Base-by-base conservation (phyloP, 2,329 filamentous ascomycete species). In the Elsinoe ampelina region DNA sequence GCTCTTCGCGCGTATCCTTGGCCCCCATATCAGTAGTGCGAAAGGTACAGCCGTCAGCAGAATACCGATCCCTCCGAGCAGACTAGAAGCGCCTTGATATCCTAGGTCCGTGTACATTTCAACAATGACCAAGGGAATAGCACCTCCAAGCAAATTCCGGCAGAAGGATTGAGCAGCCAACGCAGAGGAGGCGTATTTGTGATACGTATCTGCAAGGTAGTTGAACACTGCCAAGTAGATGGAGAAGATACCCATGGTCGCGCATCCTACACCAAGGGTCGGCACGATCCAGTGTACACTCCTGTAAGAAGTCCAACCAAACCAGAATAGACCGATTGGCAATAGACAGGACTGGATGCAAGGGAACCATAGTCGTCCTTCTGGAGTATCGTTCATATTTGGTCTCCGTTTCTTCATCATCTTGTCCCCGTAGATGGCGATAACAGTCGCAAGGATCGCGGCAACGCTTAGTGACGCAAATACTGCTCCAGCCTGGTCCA, bases 191-290 rank as follows among this genome's bases (percentile, higher is more conserved):
- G 91, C 89, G 64, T 92, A 95, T 2, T 80, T 77, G 66, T 90
- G 86, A 69, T 95, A 96, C 1, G 85, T 85, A 67, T 96, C 91
- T 17, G 90, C 89, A 1, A 96, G 78, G 64, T 95, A 96, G 68
- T 96, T 96, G 74, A 96, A 95, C 0, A 89, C 87, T 2, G 90
- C 85, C 1, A 96, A 78, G 66, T 95, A 95, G 35, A 96, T 83
- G 39, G 82, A 85, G 69, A 89, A 92, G 61, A 96, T 95, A 26
- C 91, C 86, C 76, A 92, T 87, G 0, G 87, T 92, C 0, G 89
- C 84, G 58, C 89, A 80, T 0, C 78, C 81, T 34, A 95, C 77
- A 0, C 83, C 85, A 2, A 92, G 70, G 0, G 82, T 72, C 0
- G 89, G 87, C 0, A 82, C 80, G 57, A 89, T 84, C 87, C 87